A percentile compares a stretch with the other conserved stretches of the same genome.
phyloP scores from a whole-genome alignment of 2,329 filamentous ascomycete species.

The Fusarium multiceps region DNA sequence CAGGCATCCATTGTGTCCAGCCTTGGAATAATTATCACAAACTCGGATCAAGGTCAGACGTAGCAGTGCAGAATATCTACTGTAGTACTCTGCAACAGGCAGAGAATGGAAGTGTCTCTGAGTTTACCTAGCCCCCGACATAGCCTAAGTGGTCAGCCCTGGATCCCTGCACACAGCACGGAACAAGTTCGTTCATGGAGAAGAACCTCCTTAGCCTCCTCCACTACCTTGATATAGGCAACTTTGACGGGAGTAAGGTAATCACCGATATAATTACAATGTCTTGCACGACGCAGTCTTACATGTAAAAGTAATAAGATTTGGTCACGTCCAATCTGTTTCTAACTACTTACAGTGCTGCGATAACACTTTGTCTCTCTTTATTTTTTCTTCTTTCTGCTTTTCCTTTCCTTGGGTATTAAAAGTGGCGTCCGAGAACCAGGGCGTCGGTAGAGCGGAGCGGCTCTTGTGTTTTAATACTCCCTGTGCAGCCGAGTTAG shows the following conservation, averaged over 20 bases:
- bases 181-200: background rate
- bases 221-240: background rate
- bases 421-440: slow-evolving; percentile 20
- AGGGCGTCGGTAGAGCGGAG: slow-evolving; percentile 23
- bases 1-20: background rate
- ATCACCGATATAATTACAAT: background rate
- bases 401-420: background rate
- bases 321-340: background rate
- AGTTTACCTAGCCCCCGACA: background rate
- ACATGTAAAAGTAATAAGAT: background rate
- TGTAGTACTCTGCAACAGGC: background rate
- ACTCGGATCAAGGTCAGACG: background rate
- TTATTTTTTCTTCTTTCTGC: background rate
- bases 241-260: background rate
- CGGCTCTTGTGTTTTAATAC: slow-evolving; percentile 15
- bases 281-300: background rate
- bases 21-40: background rate
- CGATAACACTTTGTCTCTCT: background rate
- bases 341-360: background rate
- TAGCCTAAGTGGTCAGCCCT: slow-evolving; percentile 3
- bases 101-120: background rate
- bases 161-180: slow-evolving; percentile 12
- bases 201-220: background rate
- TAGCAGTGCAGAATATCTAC: background rate
- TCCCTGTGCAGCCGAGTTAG: background rate